A percentile compares a stretch with the other conserved stretches of the same genome.
These are phyloP conservation scores for Exidia glandulosa DNA, from an alignment of 768 basidiomycete genomes.

Conservation along the genomic window DNA sequence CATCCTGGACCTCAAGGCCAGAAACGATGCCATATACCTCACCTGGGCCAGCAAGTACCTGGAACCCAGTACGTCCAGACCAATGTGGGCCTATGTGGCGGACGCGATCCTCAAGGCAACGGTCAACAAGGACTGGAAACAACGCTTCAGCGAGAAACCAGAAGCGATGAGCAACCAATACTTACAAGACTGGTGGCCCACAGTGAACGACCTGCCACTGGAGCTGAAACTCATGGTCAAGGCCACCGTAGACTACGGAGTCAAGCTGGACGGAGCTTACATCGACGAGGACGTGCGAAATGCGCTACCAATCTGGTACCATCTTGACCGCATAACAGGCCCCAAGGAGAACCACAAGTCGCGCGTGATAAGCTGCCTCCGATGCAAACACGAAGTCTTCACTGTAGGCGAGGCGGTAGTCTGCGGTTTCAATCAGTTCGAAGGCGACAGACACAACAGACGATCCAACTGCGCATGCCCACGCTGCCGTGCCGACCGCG, in stretches of 20 bases:
- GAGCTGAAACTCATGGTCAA: not conserved
- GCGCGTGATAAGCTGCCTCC: not conserved
- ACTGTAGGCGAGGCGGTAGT: not conserved
- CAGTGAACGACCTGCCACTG: not conserved
- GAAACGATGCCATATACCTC: slow-evolving; percentile 5
- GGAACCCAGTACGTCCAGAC: slow-evolving; percentile 3
- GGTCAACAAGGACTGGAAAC: not conserved
- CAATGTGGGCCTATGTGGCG: slow-evolving; percentile 19
- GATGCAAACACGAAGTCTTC: not conserved
- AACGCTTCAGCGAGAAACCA: not conserved
- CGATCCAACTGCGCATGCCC: not conserved
- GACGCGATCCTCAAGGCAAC: slow-evolving; percentile 8
- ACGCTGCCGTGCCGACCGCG: not conserved
- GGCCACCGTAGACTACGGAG: not conserved
- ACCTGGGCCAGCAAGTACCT: slow-evolving; percentile 13
- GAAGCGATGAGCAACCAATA: not conserved
- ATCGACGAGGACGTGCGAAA: not conserved
- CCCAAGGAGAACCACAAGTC: not conserved
- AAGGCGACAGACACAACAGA: not conserved
- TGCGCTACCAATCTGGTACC: not conserved
- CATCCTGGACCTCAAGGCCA: not conserved
- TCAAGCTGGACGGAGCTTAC: not conserved
- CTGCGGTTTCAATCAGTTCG: not conserved
- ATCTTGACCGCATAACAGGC: not conserved
- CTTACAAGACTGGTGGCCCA: not conserved